Evolutionary conservation across 75 land plant species (phyloP), one percentile per base, ranked within the genome.

Genomic region (Pinus taeda): DNA sequence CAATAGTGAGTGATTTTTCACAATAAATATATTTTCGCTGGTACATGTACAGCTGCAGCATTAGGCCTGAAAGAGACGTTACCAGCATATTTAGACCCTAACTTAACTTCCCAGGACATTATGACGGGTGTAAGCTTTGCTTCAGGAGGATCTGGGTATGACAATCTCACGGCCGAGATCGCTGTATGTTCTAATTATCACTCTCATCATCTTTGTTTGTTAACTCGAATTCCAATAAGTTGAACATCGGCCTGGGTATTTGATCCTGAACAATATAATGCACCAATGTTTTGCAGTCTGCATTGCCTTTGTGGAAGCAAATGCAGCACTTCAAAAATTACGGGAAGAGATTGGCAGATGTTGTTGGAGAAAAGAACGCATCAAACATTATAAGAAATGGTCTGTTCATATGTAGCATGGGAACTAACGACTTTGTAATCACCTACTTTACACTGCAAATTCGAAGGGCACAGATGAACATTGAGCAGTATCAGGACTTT

Each of bases 361-460:
- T 80, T 57, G 80, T 90, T 8, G 95, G 92, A 30, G 64, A 67
- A 21, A 62, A 60, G 18, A 75, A 72, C 59, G 92, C 90, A 13
- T 63, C 82, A 3, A 29, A 61, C 13, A 79, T 85, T 2, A 13
- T 93, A 22, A 60, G 65, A 6, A 77, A 82, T 39, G 84, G 89
- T 3, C 39, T 93, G 56, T 88, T 90, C 60, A 42, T 88, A 4
- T 30, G 88, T 30, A 90, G 95, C 79, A 77, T 81, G 2, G 94
- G 94, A 18, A 83, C 90, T 39, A 92, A 90, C 57, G 94, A 90
- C 76, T 88, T 87, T 75, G 75, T 86, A 4, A 83, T 88, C 71
- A 90, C 88, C 66, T 39, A 39, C 42, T 39, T 4, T 39, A 5
- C 0, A 0, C 22, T 80, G 4, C 80, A 82, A 18, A 15, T 59